Percentiles rank a stretch among this genome's conserved stretches.
Conservation (phyloP, 768 basidiomycete genomes). For the Agaricus sinodeliciosus region DNA sequence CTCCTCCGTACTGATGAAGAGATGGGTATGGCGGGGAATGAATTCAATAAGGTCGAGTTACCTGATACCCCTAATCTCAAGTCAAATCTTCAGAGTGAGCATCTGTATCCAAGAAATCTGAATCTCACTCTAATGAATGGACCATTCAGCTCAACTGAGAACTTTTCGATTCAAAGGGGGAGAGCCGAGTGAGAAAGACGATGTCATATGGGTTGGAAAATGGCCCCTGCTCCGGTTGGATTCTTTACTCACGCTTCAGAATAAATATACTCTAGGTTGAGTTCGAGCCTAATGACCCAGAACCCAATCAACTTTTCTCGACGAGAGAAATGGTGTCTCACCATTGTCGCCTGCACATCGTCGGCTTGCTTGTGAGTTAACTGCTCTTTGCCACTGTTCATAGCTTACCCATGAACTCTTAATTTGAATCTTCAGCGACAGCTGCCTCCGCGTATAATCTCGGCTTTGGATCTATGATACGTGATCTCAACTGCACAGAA, state of each 20-base stretch:
- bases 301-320: conserved; percentile 17
- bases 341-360: conserved; percentile 28
- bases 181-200: not conserved
- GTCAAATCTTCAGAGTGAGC: too few species aligned
- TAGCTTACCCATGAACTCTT: not conserved
- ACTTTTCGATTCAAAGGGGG: not conserved
- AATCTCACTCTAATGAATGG: too few species aligned
- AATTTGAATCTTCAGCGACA: conserved; percentile 27
- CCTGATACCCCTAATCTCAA: too few species aligned
- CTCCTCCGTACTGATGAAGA: too few species aligned
- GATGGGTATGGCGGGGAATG: too few species aligned
- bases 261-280: conserved; percentile 4
- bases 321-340: conserved; percentile 20
- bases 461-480: conserved; percentile 51
- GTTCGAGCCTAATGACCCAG: conserved; percentile 10
- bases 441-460: conserved; percentile 42
- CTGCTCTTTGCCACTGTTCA: not conserved
- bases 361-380: conserved; percentile 32
- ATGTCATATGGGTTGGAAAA: not conserved
- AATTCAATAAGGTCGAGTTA: too few species aligned
- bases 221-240: not conserved
- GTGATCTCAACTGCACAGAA: conserved; percentile 34
- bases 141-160: too few species aligned
- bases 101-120: too few species aligned
- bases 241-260: not conserved